Conservation (phyloP, 306 rosid genomes). For the Malus sylvestris region DNA sequence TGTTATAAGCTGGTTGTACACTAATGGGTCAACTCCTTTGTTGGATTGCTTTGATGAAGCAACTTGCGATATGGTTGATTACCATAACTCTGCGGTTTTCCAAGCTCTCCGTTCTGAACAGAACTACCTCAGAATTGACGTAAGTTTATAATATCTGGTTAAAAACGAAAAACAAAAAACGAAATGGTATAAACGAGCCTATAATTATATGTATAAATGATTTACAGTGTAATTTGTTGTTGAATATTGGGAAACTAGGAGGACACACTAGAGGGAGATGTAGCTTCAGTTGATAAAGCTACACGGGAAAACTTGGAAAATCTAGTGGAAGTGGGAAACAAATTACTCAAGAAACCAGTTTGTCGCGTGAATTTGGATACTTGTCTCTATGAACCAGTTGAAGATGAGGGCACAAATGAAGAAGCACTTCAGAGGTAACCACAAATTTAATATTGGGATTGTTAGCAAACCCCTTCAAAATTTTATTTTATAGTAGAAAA, state of each 20-base stretch:
- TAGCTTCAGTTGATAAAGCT: constrained; percentile 35
- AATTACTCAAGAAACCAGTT: constrained; percentile 28
- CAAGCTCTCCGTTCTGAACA: constrained; percentile 27
- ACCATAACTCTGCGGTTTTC: constrained; percentile 30
- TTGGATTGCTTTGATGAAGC: constrained; percentile 30
- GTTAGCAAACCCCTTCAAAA: too few species aligned
- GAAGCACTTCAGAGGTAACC: constrained; percentile 42
- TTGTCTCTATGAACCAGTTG: constrained; percentile 29
- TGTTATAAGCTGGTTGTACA: constrained; percentile 24
- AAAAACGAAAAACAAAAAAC: too few species aligned
- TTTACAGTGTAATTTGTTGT: not conserved
- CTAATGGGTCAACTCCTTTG: constrained; percentile 30
- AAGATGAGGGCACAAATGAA: constrained; percentile 35
- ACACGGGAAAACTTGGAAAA: constrained; percentile 32
- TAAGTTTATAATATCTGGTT: constrained; percentile 6
- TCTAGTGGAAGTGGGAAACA: constrained; percentile 30
- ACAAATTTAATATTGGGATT: too few species aligned
- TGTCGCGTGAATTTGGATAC: constrained; percentile 33
- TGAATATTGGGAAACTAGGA: constrained; percentile 17
- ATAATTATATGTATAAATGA: too few species aligned
- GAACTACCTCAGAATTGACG: constrained; percentile 37
- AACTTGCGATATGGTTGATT: constrained; percentile 35
- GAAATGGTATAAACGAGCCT: too few species aligned
- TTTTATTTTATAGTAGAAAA: too few species aligned
- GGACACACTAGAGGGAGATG: constrained; percentile 19